phyloP scores from a whole-genome alignment of 2,329 filamentous ascomycete genomes.

The Graphilbum sp. region DNA sequence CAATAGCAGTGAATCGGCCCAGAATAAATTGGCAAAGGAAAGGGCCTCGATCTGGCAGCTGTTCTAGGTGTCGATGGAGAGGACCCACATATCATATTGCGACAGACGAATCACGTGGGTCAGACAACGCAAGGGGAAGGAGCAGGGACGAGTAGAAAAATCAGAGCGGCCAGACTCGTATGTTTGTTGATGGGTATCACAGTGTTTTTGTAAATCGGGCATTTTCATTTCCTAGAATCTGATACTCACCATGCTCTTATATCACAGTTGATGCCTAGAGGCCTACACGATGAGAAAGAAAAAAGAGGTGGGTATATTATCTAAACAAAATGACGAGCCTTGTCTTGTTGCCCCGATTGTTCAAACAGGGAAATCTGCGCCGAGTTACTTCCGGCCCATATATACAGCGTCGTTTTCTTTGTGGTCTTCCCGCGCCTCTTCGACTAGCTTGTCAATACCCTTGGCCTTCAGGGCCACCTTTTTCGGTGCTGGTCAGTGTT shows the following conservation, averaged over 20 bases:
- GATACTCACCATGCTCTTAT: too few relatives aligned
- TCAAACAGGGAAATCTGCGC: too few relatives aligned
- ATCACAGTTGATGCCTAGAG: too few relatives aligned
- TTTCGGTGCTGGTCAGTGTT: background rate
- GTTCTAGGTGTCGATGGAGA: background rate
- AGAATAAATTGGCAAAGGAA: background rate
- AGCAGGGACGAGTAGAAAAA: background rate
- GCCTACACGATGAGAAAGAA: too few relatives aligned
- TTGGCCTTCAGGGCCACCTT: slow-evolving; percentile 74
- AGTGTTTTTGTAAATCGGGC: too few relatives aligned
- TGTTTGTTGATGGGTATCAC: too few relatives aligned
- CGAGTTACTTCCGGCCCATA: slow-evolving; percentile 15
- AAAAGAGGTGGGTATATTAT: too few relatives aligned
- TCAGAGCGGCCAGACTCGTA: background rate
- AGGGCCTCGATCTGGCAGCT: too few relatives aligned
- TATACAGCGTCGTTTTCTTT: slow-evolving; percentile 70
- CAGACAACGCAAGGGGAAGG: background rate
- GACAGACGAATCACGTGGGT: background rate
- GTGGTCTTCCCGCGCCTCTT: slow-evolving; percentile 78
- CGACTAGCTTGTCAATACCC: slow-evolving; percentile 84
- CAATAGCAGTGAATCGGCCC: too few relatives aligned
- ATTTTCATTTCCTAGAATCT: too few relatives aligned
- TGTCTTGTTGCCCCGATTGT: too few relatives aligned
- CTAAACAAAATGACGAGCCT: too few relatives aligned
- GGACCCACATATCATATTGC: background rate